These are phyloP conservation scores for Ceratobasidium sp. DNA, from an alignment of 1,284 basidiomycete species.

Conservation along the genomic window DNA sequence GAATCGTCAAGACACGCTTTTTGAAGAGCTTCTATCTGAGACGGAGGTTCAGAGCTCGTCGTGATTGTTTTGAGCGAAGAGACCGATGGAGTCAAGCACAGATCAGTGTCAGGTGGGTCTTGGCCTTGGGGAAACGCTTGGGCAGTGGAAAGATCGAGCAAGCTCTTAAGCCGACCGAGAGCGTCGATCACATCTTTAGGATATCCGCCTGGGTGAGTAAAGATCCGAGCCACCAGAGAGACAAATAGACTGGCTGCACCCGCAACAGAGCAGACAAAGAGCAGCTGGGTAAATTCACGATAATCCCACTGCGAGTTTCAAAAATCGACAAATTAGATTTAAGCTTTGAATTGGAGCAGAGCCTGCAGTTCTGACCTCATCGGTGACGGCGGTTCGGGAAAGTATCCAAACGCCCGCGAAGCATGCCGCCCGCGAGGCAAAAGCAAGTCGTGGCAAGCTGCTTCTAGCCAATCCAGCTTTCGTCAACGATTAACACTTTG, in stretches of 20 bases:
- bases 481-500: no score
- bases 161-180: slow-evolving; percentile 15
- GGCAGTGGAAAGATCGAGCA: slow-evolving; percentile 19
- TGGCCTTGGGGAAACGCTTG: background rate
- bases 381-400: slow-evolving; percentile 58
- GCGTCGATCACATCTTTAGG: slow-evolving; percentile 39
- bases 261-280: slow-evolving; percentile 21
- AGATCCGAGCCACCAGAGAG: slow-evolving; percentile 30
- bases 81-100: background rate
- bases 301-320: slow-evolving; percentile 37
- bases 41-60: background rate
- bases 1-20: slow-evolving; percentile 59
- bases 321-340: background rate
- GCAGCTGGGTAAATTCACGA: slow-evolving; percentile 26
- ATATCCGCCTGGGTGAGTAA: slow-evolving; percentile 41
- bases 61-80: background rate
- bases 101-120: background rate
- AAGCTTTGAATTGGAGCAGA: background rate
- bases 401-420: slow-evolving; percentile 66
- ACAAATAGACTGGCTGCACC: slow-evolving; percentile 40
- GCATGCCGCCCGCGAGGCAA: slow-evolving; percentile 64
- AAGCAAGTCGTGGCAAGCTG: slow-evolving; percentile 62
- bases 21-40: slow-evolving; percentile 52
- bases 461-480: slow-evolving; percentile 65
- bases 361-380: slow-evolving; percentile 54